Evolutionary conservation across 2,329 filamentous ascomycete species (phyloP), one percentile per base, ranked within the genome.

Genomic region (Sporothrix schenckii): DNA sequence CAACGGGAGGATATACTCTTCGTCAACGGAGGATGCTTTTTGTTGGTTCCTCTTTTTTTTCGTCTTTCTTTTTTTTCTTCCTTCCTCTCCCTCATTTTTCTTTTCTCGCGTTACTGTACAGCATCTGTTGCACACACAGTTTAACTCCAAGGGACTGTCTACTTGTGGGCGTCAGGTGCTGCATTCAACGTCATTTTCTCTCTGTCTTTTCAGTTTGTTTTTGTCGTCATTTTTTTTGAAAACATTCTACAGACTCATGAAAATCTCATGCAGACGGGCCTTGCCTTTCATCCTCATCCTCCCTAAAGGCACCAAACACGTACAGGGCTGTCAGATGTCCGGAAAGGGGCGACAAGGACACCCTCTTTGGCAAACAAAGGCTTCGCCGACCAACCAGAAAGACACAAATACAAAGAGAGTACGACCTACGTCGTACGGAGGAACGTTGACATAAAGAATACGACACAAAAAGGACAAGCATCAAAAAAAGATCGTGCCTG

Each of bases 91-190:
- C 24, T 24, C 24, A n/a, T n/a, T n/a, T n/a, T n/a, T n/a, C n/a
- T 50, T 58, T 10, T 34, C 24, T 60, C 7, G 34, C 44, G 19
- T 58, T 41, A 27, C 66, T 50, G 50, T 24, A 30, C 44, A 27
- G 60, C 60, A 54, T 49, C 49, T 63, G 41, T 16, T 63, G 41
- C 60, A 49, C 39, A 30, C 56, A 44, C 44, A 60, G 53, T 54
- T 60, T 68, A 60, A 68, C 66, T 68, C 30, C 52, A 68, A 68
- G 49, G 16, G 44, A n/a, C 14, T 19, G 41, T 21, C 47, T 49
- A 39, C 21, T 30, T 34, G 56, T 44, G 34, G 34, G 6, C 56
- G 39, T 30, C 14, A 44, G 10, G 56, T n/a, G n/a, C 34, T 34
- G 7, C 7, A 34, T 34, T 34, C 34, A 34, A 34, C 13, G 56